These are phyloP conservation scores for Tulasnella sp. DNA, from an alignment of 768 basidiomycete species.

Conservation along the genomic window DNA sequence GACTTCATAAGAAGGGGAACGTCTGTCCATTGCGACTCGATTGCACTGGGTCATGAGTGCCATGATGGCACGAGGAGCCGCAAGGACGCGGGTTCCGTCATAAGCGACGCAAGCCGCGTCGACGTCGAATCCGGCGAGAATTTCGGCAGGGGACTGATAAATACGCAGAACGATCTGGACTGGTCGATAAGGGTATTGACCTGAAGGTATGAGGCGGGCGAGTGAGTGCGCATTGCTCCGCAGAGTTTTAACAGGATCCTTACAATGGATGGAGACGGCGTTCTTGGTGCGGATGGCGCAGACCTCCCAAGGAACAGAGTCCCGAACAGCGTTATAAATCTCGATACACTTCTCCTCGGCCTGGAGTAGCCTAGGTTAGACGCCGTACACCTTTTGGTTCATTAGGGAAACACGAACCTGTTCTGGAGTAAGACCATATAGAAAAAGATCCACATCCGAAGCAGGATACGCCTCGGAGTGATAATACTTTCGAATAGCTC, in stretches of 20 bases:
- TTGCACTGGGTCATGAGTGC: constrained; percentile 63
- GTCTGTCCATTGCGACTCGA: constrained; percentile 52
- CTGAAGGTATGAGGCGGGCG: constrained; percentile 27
- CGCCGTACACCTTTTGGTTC: background rate
- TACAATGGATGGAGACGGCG: constrained; percentile 56
- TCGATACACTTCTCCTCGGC: constrained; percentile 51
- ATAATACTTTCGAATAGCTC: constrained; percentile 50
- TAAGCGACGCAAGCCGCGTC: constrained; percentile 56
- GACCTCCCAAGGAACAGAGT: constrained; percentile 57
- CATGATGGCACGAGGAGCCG: constrained; percentile 50
- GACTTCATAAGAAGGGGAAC: constrained; percentile 56
- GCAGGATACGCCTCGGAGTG: constrained; percentile 50
- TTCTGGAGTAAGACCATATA: constrained; percentile 30
- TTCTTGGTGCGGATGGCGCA: constrained; percentile 36
- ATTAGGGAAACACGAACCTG: background rate
- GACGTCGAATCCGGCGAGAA: constrained; percentile 60
- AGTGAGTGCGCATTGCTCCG: background rate
- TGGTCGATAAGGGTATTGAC: constrained; percentile 57
- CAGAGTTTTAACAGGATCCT: constrained; percentile 21
- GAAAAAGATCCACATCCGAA: constrained; percentile 31
- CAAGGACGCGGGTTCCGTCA: constrained; percentile 49
- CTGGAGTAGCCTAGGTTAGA: constrained; percentile 26
- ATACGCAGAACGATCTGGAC: constrained; percentile 57
- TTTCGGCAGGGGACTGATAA: constrained; percentile 55
- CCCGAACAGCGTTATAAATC: constrained; percentile 57